Evolutionary conservation across 106 monocot species (phyloP).

Genomic region (Hemerocallis citrina): DNA sequence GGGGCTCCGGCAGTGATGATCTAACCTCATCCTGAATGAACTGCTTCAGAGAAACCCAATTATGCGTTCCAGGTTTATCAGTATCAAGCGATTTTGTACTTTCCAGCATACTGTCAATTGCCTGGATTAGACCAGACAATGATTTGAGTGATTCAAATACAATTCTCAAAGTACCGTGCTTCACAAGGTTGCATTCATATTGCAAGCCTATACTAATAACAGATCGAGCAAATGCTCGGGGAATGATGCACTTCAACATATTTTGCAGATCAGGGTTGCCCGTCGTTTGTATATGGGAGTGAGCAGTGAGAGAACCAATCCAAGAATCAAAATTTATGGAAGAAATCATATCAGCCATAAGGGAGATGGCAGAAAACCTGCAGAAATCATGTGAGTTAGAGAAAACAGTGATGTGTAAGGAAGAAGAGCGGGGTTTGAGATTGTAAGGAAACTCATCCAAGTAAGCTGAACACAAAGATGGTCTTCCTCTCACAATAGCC

Average conservation of each 20-base stretch:
- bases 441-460: slow-evolving; percentile 78
- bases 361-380: slow-evolving; percentile 85
- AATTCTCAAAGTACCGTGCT: slow-evolving; percentile 67
- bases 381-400: too few species aligned
- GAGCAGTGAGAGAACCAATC: slow-evolving; percentile 16
- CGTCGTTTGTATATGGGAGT: slow-evolving; percentile 5
- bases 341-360: slow-evolving; percentile 76
- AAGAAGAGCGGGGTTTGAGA: slow-evolving; percentile 55
- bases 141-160: slow-evolving; percentile 70
- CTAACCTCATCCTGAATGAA: slow-evolving; percentile 66
- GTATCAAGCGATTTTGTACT: background rate
- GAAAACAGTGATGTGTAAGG: too few species aligned
- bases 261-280: slow-evolving; percentile 24
- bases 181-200: slow-evolving; percentile 63
- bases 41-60: slow-evolving; percentile 48
- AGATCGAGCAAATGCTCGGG: slow-evolving; percentile 47
- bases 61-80: slow-evolving; percentile 15
- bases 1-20: slow-evolving; percentile 63
- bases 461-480: slow-evolving; percentile 61
- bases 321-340: slow-evolving; percentile 22
- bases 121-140: slow-evolving; percentile 27
- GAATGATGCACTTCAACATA: slow-evolving; percentile 70
- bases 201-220: slow-evolving; percentile 74
- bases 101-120: slow-evolving; percentile 29
- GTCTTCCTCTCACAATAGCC: slow-evolving; percentile 46